Evolutionary conservation across 1,139 yeast species (phyloP).

Genomic region (Meyerozyma carpophila): DNA sequence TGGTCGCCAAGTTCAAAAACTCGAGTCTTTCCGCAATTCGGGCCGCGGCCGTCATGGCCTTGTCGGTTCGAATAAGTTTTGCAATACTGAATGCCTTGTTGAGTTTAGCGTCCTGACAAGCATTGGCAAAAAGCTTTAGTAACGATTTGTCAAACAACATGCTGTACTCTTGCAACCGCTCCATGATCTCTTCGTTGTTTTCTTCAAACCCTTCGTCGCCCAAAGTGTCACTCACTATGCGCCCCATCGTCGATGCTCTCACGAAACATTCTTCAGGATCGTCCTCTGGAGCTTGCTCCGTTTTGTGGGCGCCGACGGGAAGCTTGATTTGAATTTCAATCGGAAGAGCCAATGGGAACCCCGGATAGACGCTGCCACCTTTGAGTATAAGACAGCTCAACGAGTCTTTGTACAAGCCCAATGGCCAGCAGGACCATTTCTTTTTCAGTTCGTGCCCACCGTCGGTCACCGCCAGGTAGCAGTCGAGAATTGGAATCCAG

Average conservation of each 20-base stretch:
- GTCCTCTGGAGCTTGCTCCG: constrained; percentile 27
- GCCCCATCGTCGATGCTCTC: constrained; percentile 45
- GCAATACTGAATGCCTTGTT: constrained; percentile 69
- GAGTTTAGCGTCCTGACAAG: constrained; percentile 64
- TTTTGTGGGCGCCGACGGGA: constrained; percentile 42
- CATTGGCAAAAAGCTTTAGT: constrained; percentile 67
- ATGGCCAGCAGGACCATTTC: constrained; percentile 77
- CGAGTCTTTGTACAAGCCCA: constrained; percentile 67
- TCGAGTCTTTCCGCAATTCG: constrained; percentile 82
- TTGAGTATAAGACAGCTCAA: constrained; percentile 72
- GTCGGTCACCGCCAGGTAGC: constrained; percentile 51
- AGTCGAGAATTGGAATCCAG: constrained; percentile 85
- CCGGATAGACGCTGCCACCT: constrained; percentile 49
- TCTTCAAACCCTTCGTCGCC: constrained; percentile 27
- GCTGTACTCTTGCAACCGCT: constrained; percentile 46
- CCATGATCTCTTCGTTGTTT: constrained; percentile 37
- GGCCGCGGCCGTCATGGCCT: constrained; percentile 77
- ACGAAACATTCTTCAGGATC: constrained; percentile 41
- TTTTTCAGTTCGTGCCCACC: constrained; percentile 44
- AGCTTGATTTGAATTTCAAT: constrained; percentile 66
- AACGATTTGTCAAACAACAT: constrained; percentile 65
- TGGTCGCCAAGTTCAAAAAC: constrained; percentile 56
- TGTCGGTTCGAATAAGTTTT: constrained; percentile 63
- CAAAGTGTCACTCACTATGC: constrained; percentile 39
- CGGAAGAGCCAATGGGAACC: constrained; percentile 79